Evolutionary conservation across 208 protist genomes (phyloP).

Genomic region (Leptomonas pyrrhocoris): DNA sequence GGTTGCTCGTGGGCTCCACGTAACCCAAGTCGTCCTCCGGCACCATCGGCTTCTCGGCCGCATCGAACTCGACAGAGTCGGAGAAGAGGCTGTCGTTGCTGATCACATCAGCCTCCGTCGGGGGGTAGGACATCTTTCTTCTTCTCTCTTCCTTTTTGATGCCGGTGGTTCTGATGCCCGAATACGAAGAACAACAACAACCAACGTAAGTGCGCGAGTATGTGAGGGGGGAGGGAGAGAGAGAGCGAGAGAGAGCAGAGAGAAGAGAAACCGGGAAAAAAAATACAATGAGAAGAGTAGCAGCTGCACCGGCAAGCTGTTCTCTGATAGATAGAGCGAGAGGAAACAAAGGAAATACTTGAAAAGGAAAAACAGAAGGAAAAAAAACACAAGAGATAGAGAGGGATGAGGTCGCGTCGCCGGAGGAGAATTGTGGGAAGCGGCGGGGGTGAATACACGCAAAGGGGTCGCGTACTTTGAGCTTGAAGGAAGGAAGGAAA

Average conservation of each 20-base stretch:
- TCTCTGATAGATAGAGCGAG: not conserved
- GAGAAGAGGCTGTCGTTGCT: slow-evolving; percentile 81
- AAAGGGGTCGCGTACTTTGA: too few relatives aligned
- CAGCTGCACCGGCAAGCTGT: not conserved
- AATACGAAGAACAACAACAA: not conserved
- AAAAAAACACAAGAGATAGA: too few relatives aligned
- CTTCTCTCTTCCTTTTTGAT: slow-evolving; percentile 15
- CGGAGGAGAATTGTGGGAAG: too few relatives aligned
- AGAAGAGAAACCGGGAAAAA: not conserved
- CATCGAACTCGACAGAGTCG: slow-evolving; percentile 64
- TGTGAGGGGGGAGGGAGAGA: too few relatives aligned
- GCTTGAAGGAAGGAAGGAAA: too few relatives aligned
- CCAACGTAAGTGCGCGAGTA: too few relatives aligned
- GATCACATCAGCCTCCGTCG: slow-evolving; percentile 59
- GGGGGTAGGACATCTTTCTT: slow-evolving; percentile 50
- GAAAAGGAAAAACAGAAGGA: too few relatives aligned
- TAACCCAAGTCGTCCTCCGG: slow-evolving; percentile 7
- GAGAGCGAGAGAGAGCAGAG: not conserved
- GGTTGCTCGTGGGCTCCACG: slow-evolving; percentile 3
- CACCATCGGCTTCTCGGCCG: slow-evolving; percentile 52
- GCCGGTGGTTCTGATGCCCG: not conserved
- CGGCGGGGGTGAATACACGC: too few relatives aligned
- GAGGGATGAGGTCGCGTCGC: too few relatives aligned
- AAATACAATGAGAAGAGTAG: not conserved
- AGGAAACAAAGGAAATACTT: slow-evolving; percentile 8